These are phyloP conservation scores for Leucoagaricus sp. DNA, from an alignment of 1,284 basidiomycete species.

Conservation along the genomic window DNA sequence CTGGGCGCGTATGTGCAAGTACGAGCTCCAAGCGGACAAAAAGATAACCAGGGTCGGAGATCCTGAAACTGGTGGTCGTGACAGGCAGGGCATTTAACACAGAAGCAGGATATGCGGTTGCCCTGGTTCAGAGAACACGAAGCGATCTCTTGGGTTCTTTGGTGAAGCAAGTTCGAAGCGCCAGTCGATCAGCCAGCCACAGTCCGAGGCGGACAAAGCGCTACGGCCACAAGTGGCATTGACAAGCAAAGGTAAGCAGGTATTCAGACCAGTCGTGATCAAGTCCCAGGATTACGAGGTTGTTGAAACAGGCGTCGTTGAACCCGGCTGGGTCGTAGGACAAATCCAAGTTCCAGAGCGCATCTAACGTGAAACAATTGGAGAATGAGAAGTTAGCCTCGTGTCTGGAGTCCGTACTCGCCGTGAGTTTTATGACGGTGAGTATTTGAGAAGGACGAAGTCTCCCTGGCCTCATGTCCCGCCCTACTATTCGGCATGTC, in stretches of 20 bases:
- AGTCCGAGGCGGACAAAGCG: background rate
- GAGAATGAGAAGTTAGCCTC: constrained; percentile 4
- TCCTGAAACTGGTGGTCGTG: background rate
- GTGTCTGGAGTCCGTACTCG: constrained; percentile 1
- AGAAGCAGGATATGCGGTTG: background rate
- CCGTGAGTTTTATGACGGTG: background rate
- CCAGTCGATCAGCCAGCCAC: background rate
- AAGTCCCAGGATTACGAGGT: no score
- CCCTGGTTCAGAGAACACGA: background rate
- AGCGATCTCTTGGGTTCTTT: background rate
- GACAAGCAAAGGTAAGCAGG: no score
- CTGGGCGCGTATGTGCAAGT: no score
- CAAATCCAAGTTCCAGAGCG: background rate
- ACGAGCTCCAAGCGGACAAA: no score
- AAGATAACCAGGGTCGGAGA: no score
- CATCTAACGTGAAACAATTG: background rate
- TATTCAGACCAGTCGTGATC: no score
- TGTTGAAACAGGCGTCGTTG: no score
- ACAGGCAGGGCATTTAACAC: background rate
- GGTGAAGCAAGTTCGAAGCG: background rate
- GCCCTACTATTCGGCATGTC: background rate
- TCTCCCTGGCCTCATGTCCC: constrained; percentile 6
- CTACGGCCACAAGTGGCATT: background rate
- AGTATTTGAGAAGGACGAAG: background rate
- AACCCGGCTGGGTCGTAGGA: no score